phyloP scores from a whole-genome alignment of 495 filamentous ascomycete genomes.

The Aspergillus indologenus region DNA sequence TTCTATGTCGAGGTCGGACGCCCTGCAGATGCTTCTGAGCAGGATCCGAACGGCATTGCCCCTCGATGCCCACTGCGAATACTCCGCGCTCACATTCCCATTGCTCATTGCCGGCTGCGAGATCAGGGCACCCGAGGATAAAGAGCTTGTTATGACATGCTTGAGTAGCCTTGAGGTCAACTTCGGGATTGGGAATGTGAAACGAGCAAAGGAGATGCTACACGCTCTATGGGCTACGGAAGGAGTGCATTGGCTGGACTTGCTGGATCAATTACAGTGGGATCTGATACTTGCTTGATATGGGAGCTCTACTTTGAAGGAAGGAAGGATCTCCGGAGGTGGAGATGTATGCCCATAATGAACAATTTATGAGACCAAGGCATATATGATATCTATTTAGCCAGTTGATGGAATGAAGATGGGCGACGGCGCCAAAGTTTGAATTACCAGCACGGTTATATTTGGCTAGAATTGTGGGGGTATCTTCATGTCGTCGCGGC shows the following conservation, averaged over 20 bases:
- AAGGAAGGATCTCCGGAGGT: not conserved
- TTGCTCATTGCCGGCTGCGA: conserved; percentile 43
- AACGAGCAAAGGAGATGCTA: conserved; percentile 41
- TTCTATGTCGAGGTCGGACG: conserved; percentile 29
- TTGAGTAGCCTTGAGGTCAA: conserved; percentile 34
- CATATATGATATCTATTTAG: not conserved
- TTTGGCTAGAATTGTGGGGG: not conserved
- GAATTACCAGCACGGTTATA: not conserved
- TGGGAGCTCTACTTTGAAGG: not conserved
- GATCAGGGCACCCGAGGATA: conserved; percentile 23
- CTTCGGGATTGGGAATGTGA: conserved; percentile 45
- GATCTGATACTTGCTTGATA: conserved; percentile 38
- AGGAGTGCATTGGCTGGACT: conserved; percentile 39
- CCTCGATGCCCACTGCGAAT: conserved; percentile 41
- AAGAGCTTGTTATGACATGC: conserved; percentile 28
- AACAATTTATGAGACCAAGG: not conserved
- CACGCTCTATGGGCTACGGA: conserved; percentile 31
- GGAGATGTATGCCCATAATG: not conserved
- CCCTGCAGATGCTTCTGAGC: conserved; percentile 29
- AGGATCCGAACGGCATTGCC: conserved; percentile 27
- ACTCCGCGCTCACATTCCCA: conserved; percentile 44
- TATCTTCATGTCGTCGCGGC: conserved; percentile 8
- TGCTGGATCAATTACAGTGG: conserved; percentile 41
- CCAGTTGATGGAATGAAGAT: not conserved
- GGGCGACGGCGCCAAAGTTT: not conserved